phyloP scores from a whole-genome alignment of 192 early-diverging fungal species.

The Phycomyces blakesleeanus region DNA sequence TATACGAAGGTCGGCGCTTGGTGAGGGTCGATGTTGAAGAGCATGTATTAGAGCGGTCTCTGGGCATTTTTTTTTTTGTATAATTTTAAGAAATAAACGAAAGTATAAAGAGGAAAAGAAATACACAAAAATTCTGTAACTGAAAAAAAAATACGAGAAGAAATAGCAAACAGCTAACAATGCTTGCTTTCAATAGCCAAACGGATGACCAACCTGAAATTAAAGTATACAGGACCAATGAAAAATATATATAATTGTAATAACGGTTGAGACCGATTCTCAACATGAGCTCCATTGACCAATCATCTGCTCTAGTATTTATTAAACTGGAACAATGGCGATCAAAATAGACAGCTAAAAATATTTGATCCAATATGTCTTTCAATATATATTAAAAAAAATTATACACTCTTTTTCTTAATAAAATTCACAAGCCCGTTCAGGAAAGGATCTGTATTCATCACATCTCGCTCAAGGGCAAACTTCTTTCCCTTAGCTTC shows the following conservation, averaged over 20 bases:
- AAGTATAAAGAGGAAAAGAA: slow-evolving; percentile 6
- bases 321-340: too few relatives aligned
- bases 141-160: slow-evolving; percentile 2
- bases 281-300: too few relatives aligned
- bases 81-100: background rate
- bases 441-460: slow-evolving; percentile 27
- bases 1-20: slow-evolving; percentile 34
- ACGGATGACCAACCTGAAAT: too few relatives aligned
- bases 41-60: background rate
- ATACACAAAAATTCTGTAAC: background rate
- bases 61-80: background rate
- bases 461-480: slow-evolving; percentile 24
- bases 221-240: too few relatives aligned
- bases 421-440: slow-evolving; percentile 14
- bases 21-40: slow-evolving; percentile 6
- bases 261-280: too few relatives aligned
- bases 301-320: too few relatives aligned
- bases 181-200: too few relatives aligned
- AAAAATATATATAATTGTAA: too few relatives aligned
- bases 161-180: background rate
- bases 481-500: slow-evolving; percentile 11
- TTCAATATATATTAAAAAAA: too few relatives aligned
- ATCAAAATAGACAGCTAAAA: too few relatives aligned
- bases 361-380: too few relatives aligned
- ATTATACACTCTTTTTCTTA: background rate